Conservation (phyloP, 495 filamentous ascomycete species). For the Aspergillus asperescens region DNA sequence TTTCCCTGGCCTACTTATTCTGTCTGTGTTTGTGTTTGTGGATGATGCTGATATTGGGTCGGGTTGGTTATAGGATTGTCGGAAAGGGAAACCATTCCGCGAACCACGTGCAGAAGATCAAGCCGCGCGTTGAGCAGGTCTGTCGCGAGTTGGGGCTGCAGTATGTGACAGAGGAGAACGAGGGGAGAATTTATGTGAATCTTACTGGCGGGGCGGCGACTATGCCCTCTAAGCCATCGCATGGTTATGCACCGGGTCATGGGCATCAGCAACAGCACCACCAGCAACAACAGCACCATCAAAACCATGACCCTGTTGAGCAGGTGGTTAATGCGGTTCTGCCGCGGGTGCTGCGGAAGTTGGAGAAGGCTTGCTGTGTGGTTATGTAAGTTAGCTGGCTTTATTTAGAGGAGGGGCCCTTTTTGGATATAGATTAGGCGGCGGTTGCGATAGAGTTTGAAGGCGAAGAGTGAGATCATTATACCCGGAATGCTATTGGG, state of each 20-base stretch:
- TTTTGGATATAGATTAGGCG: background rate
- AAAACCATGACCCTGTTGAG: slow-evolving; percentile 58
- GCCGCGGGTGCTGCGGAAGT: slow-evolving; percentile 54
- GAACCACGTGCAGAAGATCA: slow-evolving; percentile 80
- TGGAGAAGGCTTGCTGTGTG: slow-evolving; percentile 66
- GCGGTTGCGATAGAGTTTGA: background rate
- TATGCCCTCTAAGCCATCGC: slow-evolving; percentile 39
- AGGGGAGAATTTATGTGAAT: slow-evolving; percentile 74
- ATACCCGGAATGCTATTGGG: slow-evolving; percentile 4
- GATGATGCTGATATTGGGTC: background rate
- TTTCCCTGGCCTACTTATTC: background rate
- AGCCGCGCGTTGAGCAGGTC: slow-evolving; percentile 80
- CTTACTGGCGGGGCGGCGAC: slow-evolving; percentile 56
- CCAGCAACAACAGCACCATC: slow-evolving; percentile 32
- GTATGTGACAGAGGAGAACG: slow-evolving; percentile 80
- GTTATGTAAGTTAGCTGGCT: slow-evolving; percentile 57
- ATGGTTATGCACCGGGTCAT: slow-evolving; percentile 16
- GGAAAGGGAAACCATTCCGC: slow-evolving; percentile 87
- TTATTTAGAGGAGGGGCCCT: background rate
- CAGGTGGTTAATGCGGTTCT: slow-evolving; percentile 57
- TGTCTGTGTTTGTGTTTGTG: background rate
- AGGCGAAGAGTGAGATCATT: background rate
- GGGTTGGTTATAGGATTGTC: slow-evolving; percentile 56
- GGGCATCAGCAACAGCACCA: slow-evolving; percentile 31
- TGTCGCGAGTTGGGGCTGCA: slow-evolving; percentile 76